These are phyloP conservation scores for Didymella glomerata DNA, from an alignment of 2,329 filamentous ascomycete genomes.

Conservation along the genomic window DNA sequence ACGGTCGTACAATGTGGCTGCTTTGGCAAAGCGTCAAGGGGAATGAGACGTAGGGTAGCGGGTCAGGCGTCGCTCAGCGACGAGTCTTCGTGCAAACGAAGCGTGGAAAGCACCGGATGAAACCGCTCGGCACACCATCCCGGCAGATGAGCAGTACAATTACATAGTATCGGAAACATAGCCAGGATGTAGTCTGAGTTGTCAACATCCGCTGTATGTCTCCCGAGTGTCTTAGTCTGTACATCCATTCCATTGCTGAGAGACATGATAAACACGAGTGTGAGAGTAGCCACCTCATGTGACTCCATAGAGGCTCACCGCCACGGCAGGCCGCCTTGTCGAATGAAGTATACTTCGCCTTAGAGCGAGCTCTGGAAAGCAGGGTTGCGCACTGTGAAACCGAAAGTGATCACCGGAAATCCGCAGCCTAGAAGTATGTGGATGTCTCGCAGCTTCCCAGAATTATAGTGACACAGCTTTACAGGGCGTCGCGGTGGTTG, in stretches of 20 bases:
- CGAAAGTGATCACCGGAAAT: not conserved
- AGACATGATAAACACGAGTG: not conserved
- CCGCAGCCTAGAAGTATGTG: not conserved
- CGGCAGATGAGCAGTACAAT: not conserved
- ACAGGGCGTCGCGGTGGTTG: conserved; percentile 2
- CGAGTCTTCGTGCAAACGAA: not conserved
- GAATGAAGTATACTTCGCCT: too few relatives aligned
- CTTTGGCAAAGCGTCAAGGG: conserved; percentile 2
- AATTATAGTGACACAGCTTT: conserved; percentile 8
- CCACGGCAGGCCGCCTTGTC: too few relatives aligned
- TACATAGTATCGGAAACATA: not conserved
- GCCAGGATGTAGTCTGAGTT: not conserved
- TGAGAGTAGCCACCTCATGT: not conserved
- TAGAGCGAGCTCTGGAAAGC: not conserved
- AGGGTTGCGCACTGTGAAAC: not conserved
- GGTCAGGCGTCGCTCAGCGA: not conserved
- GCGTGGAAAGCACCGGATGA: not conserved
- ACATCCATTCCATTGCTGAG: not conserved
- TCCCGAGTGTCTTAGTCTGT: not conserved
- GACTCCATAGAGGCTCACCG: not conserved
- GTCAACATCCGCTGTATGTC: not conserved
- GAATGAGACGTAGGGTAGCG: too few relatives aligned
- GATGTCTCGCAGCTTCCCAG: conserved; percentile 7
- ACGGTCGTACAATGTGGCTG: conserved; percentile 1
- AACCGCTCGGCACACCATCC: rapidly evolving